Conservation (phyloP, 1,284 basidiomycete genomes). For the Mycena citricolor region DNA sequence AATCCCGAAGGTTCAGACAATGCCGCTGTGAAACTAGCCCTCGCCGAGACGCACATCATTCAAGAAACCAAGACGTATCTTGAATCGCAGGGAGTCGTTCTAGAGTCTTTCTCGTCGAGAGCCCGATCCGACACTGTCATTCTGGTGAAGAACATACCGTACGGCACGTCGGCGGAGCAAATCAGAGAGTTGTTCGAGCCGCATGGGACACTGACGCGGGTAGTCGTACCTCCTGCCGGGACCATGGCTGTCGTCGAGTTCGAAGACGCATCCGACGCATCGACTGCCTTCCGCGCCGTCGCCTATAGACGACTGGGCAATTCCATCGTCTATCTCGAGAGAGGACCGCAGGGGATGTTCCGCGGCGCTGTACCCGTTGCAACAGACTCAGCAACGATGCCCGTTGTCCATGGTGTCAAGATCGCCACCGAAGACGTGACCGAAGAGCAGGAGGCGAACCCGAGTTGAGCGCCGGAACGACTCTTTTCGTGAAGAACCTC, state of each 20-base stretch:
- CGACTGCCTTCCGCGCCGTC: constrained; percentile 77
- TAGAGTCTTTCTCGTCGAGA: constrained; percentile 56
- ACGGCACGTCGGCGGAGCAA: constrained; percentile 77
- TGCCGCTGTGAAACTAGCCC: constrained; percentile 89
- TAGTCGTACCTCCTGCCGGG: constrained; percentile 89
- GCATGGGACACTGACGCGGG: constrained; percentile 74
- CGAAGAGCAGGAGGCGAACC: constrained; percentile 44
- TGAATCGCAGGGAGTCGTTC: constrained; percentile 68
- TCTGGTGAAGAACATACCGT: constrained; percentile 97
- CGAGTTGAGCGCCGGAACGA: constrained; percentile 68
- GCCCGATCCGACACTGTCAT: constrained; percentile 79
- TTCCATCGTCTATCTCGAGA: constrained; percentile 91
- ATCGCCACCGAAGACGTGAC: constrained; percentile 41
- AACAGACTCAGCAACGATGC: constrained; percentile 21
- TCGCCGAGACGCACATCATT: constrained; percentile 96
- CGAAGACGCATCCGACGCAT: constrained; percentile 67
- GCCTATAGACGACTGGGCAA: constrained; percentile 90
- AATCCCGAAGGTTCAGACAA: constrained; percentile 68
- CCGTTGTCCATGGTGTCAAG: constrained; percentile 43
- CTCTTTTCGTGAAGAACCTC: constrained; percentile 94
- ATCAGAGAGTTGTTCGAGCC: constrained; percentile 79
- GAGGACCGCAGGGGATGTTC: constrained; percentile 86
- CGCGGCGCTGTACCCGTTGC: constrained; percentile 31
- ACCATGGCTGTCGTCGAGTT: constrained; percentile 95
- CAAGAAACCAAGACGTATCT: constrained; percentile 92